A percentile compares a stretch with the other conserved stretches of the same genome.
Evolutionary conservation across 1,284 basidiomycete genomes (phyloP).

Genomic region (Farysia itapuensis): DNA sequence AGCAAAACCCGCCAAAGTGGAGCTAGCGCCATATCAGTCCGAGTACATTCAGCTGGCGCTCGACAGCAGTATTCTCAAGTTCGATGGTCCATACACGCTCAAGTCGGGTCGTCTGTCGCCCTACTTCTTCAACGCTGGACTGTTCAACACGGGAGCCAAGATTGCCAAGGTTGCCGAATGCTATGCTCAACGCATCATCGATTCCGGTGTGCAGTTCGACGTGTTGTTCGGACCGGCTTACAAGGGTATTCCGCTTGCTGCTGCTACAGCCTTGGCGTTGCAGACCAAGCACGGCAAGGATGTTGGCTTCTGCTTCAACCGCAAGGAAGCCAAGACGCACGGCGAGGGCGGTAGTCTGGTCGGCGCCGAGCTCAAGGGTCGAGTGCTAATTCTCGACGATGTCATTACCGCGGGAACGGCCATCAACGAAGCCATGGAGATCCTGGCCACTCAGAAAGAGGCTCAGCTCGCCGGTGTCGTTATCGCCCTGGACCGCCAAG

Average conservation of each 20-base stretch:
- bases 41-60: constrained; percentile 55
- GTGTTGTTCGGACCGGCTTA: constrained; percentile 96
- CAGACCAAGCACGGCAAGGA: constrained; percentile 68
- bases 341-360: constrained; percentile 95
- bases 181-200: constrained; percentile 76
- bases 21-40: constrained; percentile 48
- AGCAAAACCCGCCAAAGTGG: constrained; percentile 12
- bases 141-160: constrained; percentile 77
- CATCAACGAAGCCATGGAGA: constrained; percentile 56
- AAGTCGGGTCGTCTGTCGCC: constrained; percentile 92
- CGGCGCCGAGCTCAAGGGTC: constrained; percentile 76
- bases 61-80: constrained; percentile 48
- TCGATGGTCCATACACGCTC: constrained; percentile 57
- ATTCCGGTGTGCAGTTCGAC: constrained; percentile 68
- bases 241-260: constrained; percentile 94
- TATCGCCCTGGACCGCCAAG: constrained; percentile 85
- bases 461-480: constrained; percentile 77
- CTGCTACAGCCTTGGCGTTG: constrained; percentile 79
- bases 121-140: constrained; percentile 95
- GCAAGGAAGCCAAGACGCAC: constrained; percentile 94
- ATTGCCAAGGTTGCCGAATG: constrained; percentile 79
- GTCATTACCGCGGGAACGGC: constrained; percentile 84
- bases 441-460: constrained; percentile 37
- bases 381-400: constrained; percentile 82
- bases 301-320: constrained; percentile 85